phyloP scores from a whole-genome alignment of 805 yeast genomes.

The Ogataea nonfermentans region DNA sequence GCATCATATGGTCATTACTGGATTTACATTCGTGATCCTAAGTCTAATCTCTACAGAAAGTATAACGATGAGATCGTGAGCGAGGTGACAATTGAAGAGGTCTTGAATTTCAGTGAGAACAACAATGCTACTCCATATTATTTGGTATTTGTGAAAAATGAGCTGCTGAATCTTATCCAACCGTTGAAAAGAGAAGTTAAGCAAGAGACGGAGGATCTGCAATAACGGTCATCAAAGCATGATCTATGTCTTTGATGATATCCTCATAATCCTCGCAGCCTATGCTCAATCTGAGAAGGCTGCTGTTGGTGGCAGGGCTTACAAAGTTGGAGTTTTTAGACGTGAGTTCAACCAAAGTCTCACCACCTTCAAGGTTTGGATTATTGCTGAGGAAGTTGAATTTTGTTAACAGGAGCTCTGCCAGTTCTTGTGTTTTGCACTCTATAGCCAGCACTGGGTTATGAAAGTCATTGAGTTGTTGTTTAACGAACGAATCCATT shows the following conservation, averaged over 20 bases:
- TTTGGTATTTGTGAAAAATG: slow-evolving; percentile 76
- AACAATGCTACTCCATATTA: slow-evolving; percentile 95
- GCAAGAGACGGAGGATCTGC: slow-evolving; percentile 2
- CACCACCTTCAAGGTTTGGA: slow-evolving; percentile 47
- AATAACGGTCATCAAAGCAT: slow-evolving; percentile 35
- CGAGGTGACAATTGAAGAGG: slow-evolving; percentile 66
- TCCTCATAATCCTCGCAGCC: slow-evolving; percentile 54
- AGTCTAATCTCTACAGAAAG: slow-evolving; percentile 68
- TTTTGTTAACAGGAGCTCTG: slow-evolving; percentile 41
- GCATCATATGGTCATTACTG: slow-evolving; percentile 97
- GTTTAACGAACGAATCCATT: slow-evolving; percentile 36
- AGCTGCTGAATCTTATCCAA: slow-evolving; percentile 53
- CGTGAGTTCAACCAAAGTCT: slow-evolving; percentile 50
- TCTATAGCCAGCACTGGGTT: slow-evolving; percentile 50
- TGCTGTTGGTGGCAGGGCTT: slow-evolving; percentile 17
- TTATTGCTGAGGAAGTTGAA: slow-evolving; percentile 51
- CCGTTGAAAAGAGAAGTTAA: slow-evolving; percentile 56
- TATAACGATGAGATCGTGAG: slow-evolving; percentile 96
- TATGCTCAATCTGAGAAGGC: slow-evolving; percentile 47
- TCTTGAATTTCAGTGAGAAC: slow-evolving; percentile 60
- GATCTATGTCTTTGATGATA: slow-evolving; percentile 45
- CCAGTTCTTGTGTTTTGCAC: slow-evolving; percentile 35
- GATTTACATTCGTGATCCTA: slow-evolving; percentile 84
- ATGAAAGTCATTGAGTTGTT: slow-evolving; percentile 41
- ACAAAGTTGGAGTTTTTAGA: slow-evolving; percentile 34